Evolutionary conservation across 352 stramenopile species (phyloP), one percentile per base, ranked within the genome.

Genomic region (Paralagenidium karlingii): DNA sequence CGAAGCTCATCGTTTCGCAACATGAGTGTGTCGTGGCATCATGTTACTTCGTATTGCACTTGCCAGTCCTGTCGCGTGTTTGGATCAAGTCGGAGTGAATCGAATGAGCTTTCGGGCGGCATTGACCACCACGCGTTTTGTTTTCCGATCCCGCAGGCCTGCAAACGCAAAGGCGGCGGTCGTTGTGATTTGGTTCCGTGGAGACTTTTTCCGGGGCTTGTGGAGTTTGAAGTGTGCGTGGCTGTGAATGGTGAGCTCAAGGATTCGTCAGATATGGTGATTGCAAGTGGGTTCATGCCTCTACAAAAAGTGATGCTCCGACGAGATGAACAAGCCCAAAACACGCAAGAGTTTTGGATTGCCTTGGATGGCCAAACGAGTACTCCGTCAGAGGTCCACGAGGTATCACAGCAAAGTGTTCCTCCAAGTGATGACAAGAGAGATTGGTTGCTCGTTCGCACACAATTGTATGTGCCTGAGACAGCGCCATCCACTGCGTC

Each of bases 111-210:
- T 8, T 31, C 43, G 5, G 83, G 63, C 33, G 76, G 74, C 13
- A 51, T 90, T 12, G 77, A 91, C 53, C 73, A 87, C 27, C 71
- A 91, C 33, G 70, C 77, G n/a, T 82, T 68, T 41, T 87, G 79
- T 29, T 91, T 87, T 38, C 77, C 74, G 13, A 58, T 91, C 12
- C 74, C 74, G 5, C 77, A 88, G 53, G 68, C 74, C 5, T 68
- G 56, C 32, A 65, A 73, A 11, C 84, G 82, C 50, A 85, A 79
- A 45, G 85, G 82, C 38, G 74, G 73, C 12, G 70, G 75, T 3
- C 70, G 71, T 28, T 61, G 82, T 25, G 70, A 87, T 54, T 53
- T 91, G 15, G 77, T 76, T 13, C 64, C 74, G 8, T 91, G 77
- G 77, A 66, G 64, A 24, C 51, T 66, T 20, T 86, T 86, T 43